Evolutionary conservation across 2,329 filamentous ascomycete species (phyloP), one percentile per base, ranked within the genome.

Genomic region (Fusarium abutilonis): DNA sequence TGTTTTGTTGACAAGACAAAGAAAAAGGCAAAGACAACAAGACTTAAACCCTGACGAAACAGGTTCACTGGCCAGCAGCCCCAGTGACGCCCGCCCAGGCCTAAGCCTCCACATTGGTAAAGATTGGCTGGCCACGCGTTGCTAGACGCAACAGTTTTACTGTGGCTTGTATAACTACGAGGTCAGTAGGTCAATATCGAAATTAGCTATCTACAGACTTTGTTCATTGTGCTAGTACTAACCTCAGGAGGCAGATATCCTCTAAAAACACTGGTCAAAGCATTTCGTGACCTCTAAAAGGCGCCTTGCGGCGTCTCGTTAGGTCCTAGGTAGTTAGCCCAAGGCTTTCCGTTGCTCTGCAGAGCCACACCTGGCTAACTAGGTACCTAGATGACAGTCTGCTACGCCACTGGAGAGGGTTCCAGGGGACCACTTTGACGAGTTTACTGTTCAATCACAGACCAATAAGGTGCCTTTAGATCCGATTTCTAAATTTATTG

Each of bases 31-130:
- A 48, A 43, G 23, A 26, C 23, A 26, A 26, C 28, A 32, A 41
- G 40, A 32, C 26, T 38, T 26, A 45, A 65, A 54, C 59, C 63
- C 55, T 63, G 63, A 66, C 63, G 63, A 66, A 66, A 66, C 54
- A 66, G 63, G 63, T 66, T 66, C 59, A 63, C 58, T 66, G 40
- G 59, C 56, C 59, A 63, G 57, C 59, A 32, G 43, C 34, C n/a
- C 23, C 34, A 45, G 28, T 66, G 63, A 66, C 63, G 62, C 62
- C 43, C 39, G 53, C 53, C 52, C 28, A 44, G 38, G 31, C 53
- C 45, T 36, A 48, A 56, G 47, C 54, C 55, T 62, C 58, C 45
- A 60, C 44, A 29, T 17, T 15, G 19, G 38, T 26, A 31, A 34
- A 43, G 45, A 34, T 50, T 47, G 44, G 53, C 28, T 54, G 61